Base-by-base conservation (phyloP, 768 basidiomycete species). In the Dacryopinax primogenitus region DNA sequence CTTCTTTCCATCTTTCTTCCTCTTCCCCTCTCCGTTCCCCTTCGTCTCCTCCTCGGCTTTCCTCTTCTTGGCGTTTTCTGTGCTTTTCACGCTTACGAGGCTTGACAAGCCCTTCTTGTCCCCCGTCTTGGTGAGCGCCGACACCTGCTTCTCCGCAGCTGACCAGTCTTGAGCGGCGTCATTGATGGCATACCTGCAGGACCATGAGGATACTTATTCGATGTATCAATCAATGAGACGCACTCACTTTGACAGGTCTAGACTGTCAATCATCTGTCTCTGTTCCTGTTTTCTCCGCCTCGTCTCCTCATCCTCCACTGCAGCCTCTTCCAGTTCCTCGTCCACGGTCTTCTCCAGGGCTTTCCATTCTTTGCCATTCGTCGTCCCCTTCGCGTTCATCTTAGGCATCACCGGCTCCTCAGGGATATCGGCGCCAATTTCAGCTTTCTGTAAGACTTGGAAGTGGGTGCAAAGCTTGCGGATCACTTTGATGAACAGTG, bases 401-500 rank as follows among this genome's bases (percentile, higher is more conserved):
- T 62, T 75, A 65, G 36, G 69, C 71, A 3, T 75, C 61, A 62
- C 72, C 70, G 63, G 51, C 21, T 73, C 67, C 64, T 69, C 33
- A 67, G 76, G 62, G 74, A 78, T 61, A 23, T 63, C 69, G 1
- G 83, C 82, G 21, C 81, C 83, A 67, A 95, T 84, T 0, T 85
- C 87, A 9, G 82, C 81, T 74, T 89, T 92, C 68, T 88, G 90
- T 21, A 95, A 80, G 37, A 88, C 86, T 30, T 84, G 80, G 61
- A 97, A 77, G 23, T 80, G 78, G 69, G 86, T 88, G 69, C 82
- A 84, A 68, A 95, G 82, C 75, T 93, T 92, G 63, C 91, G 85
- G 63, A 98, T 77, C 37, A 92, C 79, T 77, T 98, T 98, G 69
- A 86, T 87, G 75, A 99, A 93, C 35, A 97, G 78, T 0, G 95